Base-by-base conservation (phyloP, 2,329 filamentous ascomycete species). In the Fusarium luffae region DNA sequence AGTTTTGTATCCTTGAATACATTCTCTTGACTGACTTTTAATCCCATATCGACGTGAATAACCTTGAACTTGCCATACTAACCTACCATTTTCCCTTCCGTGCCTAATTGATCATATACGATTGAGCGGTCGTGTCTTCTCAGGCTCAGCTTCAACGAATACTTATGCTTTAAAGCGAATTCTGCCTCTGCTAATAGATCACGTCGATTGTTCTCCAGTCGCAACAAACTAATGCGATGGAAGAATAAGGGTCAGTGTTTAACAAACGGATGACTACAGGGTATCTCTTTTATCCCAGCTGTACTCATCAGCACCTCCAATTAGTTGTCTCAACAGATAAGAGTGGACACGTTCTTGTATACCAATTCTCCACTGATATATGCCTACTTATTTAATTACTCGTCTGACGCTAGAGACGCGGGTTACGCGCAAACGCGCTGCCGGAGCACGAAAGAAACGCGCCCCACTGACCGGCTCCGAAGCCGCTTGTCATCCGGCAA, bases 401-500 rank as follows among this genome's bases (percentile, higher is more conserved):
- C 5, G 3, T 1, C 16, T 11, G 16, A 10, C 13, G 32, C 18
- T 34, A 10, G 32, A 34, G 32, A 9, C 9, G 16, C 32, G 32
- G 8, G 32, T 34, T 27, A 4, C 27, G 27, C 27, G 27, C 27
- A 28, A 28, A 28, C 27, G 11, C 27, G 27, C 27, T 28, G 27
- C 11, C 27, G 27, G 27, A 28, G 27, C 1, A 28, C 14, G 16
- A 30, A 30, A 14, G 28, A 30, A 30, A 32, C 16, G 14, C 32
- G 32, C 11, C 42, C 40, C 41, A 21, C n/a, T 21, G 21, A 7
- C 13, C 54, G 21, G 28, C 13, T 13, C 19, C n/a, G 25, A 18
- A 16, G 11, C 32, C 8, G 32, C 57, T 19, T 4, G 2, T 32
- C 14, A 10, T 47, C 67, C 67, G 67, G 60, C 18, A 32, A 42